These are phyloP conservation scores for Sporopachydermia lactativora DNA, from an alignment of 805 yeast genomes.

Conservation along the genomic window DNA sequence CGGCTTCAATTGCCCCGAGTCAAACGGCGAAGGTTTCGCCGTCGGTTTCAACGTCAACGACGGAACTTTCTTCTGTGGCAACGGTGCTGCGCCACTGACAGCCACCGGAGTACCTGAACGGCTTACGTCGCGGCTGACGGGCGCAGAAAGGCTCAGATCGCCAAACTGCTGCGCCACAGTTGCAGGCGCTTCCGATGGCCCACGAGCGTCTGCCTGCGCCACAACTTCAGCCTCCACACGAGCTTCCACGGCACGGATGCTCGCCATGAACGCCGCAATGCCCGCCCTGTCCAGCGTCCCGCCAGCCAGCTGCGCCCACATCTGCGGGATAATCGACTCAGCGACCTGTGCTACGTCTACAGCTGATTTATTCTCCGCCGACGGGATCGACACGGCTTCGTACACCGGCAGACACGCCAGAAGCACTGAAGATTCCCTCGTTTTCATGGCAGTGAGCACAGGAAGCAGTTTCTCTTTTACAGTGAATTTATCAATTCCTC, in stretches of 20 bases:
- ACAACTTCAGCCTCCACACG: neutral
- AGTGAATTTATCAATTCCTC: slow-evolving; percentile 55
- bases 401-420: slow-evolving; percentile 32
- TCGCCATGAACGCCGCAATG: neutral
- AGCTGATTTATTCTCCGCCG: slow-evolving; percentile 11
- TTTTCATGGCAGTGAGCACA: slow-evolving; percentile 56
- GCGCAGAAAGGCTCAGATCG: too few relatives aligned
- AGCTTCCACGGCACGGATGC: neutral
- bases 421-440: slow-evolving; percentile 57
- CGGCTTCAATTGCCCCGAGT: neutral
- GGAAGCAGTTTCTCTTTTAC: slow-evolving; percentile 76
- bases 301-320: slow-evolving; percentile 23
- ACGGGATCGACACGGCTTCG: slow-evolving; percentile 11
- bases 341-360: slow-evolving; percentile 33
- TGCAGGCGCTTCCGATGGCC: too few relatives aligned
- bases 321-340: slow-evolving; percentile 38
- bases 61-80: neutral
- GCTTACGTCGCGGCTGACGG: too few relatives aligned
- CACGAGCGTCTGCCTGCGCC: too few relatives aligned
- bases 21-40: neutral
- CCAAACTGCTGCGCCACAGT: too few relatives aligned
- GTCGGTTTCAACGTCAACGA: neutral
- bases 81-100: too few relatives aligned
- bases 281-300: neutral
- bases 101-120: too few relatives aligned